Conservation (phyloP, 441 rosid genomes). For the Aleurites moluccanus region DNA sequence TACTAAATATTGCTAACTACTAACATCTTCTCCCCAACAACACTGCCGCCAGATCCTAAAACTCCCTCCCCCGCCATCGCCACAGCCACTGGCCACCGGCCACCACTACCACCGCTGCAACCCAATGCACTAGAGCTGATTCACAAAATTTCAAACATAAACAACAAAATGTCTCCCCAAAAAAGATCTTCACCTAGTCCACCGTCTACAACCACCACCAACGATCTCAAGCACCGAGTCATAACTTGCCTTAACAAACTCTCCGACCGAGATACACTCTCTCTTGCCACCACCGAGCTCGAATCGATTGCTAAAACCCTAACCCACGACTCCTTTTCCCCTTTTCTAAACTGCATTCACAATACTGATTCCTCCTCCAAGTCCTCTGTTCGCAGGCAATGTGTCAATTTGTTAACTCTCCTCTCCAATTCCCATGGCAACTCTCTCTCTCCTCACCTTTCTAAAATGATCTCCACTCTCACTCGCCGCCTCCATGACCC, state of each 20-base stretch:
- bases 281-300: slow-evolving; percentile 74
- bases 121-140: slow-evolving; percentile 18
- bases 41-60: slow-evolving; percentile 14
- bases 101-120: neutral
- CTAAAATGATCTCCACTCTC: slow-evolving; percentile 74
- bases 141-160: neutral
- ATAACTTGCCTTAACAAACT: slow-evolving; percentile 80
- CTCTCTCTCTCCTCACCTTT: slow-evolving; percentile 64
- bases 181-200: slow-evolving; percentile 41
- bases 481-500: slow-evolving; percentile 80
- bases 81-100: slow-evolving; percentile 12
- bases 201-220: slow-evolving; percentile 30
- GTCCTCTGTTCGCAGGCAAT: slow-evolving; percentile 82
- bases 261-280: slow-evolving; percentile 86
- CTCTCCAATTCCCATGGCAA: slow-evolving; percentile 73
- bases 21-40: slow-evolving; percentile 13
- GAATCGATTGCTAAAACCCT: slow-evolving; percentile 68
- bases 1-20: neutral
- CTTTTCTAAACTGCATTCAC: slow-evolving; percentile 68
- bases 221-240: slow-evolving; percentile 70
- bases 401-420: slow-evolving; percentile 59
- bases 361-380: slow-evolving; percentile 72
- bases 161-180: slow-evolving; percentile 39
- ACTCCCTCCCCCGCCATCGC: too few relatives aligned
- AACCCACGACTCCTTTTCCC: slow-evolving; percentile 57